These are phyloP conservation scores for Ricinus communis DNA, from an alignment of 345 rosid species.

Conservation along the genomic window DNA sequence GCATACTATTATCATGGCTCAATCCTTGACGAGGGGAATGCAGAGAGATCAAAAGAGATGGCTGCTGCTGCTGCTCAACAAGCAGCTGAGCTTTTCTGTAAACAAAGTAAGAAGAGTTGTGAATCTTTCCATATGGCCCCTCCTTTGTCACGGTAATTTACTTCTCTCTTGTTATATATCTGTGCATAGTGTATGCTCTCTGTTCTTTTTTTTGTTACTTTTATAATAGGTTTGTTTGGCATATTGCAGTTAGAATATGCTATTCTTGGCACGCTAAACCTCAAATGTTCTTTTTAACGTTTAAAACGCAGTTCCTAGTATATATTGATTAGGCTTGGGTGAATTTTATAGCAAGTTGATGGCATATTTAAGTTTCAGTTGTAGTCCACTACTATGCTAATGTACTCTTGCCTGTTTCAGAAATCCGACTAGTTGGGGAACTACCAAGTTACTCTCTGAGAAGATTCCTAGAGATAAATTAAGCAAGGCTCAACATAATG, in stretches of 20 bases:
- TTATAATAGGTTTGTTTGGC: no score
- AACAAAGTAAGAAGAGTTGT: slow-evolving; percentile 2
- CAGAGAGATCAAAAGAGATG: slow-evolving; percentile 2
- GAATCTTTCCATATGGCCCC: slow-evolving; percentile 5
- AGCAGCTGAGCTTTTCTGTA: neutral
- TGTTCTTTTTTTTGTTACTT: no score
- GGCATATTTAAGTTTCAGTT: no score
- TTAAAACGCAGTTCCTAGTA: no score
- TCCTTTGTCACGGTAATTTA: slow-evolving; percentile 8
- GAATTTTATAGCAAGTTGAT: neutral
- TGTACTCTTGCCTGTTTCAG: slow-evolving; percentile 8
- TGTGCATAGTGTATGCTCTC: no score
- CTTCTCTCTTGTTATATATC: neutral
- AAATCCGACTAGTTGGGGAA: slow-evolving; percentile 37
- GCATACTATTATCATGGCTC: slow-evolving; percentile 14
- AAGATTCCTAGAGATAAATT: slow-evolving; percentile 30
- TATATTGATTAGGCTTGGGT: neutral
- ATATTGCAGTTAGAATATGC: no score
- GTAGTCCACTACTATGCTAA: no score
- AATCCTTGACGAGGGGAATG: slow-evolving; percentile 4
- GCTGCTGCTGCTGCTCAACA: neutral
- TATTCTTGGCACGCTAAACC: no score
- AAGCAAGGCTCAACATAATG: slow-evolving; percentile 21
- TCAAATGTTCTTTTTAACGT: no score
- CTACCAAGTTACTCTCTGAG: slow-evolving; percentile 33